Evolutionary conservation across 2,329 filamentous ascomycete genomes (phyloP), one percentile per base, ranked within the genome.

Genomic region (Balansia obtecta): DNA sequence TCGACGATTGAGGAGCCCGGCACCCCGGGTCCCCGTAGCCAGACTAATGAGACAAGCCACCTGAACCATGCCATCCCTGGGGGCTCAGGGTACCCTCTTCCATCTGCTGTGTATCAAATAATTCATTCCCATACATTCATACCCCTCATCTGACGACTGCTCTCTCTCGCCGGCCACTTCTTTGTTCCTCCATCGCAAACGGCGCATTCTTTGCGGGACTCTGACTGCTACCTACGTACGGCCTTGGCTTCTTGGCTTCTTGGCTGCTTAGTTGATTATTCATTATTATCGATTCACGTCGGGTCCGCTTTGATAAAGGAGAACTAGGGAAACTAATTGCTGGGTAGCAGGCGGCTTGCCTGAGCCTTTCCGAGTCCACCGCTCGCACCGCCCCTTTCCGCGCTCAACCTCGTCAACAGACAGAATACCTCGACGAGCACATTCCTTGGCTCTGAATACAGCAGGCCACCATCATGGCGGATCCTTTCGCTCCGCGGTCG

Each of bases 401-500:
- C 42, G 42, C 42, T 45, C 22, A 13, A 20, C 42, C 11, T 13
- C 27, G 27, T n/a, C 15, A 18, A 5, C 20, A 32, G 2, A 44
- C 15, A 45, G 13, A 27, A 30, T 13, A n/a, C 8, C 15, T 27
- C 27, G 27, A 27, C 27, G 27, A 27, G 7, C 27, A 27, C 7
- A 27, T 27, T 27, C 4, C 27, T 27, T 27, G 27, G 27, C 27
- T 27, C 27, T 27, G 27, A 27, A 27, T 22, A 16, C 27, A 32
- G 12, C 27, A 7, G 12, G 22, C 45, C 49, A 20, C 37, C 65
- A 67, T 57, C 64, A 84, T 84, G 81, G 75, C 76, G 60, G 80
- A 83, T 61, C 63, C 70, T 34, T 82, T 83, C 59, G 77, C 78
- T 55, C 78, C 78, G 69, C 79, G 80, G 69, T 94, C 93, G 54